These are phyloP conservation scores for Pseudogymnoascus sp. DNA, from an alignment of 2,329 filamentous ascomycete species.

Conservation along the genomic window DNA sequence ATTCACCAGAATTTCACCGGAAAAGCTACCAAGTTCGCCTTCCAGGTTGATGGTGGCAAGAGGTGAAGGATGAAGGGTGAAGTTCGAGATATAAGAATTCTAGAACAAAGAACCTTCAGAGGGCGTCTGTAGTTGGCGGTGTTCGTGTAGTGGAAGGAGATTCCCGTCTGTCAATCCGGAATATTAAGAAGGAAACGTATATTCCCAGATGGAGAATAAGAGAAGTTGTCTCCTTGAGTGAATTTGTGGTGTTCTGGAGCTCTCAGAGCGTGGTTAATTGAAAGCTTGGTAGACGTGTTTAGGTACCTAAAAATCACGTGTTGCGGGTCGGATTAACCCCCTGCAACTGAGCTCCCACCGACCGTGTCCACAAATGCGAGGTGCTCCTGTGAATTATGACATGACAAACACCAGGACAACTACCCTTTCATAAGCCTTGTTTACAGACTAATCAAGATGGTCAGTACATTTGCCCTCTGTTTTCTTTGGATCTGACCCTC, in stretches of 20 bases:
- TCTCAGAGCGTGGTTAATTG: background rate
- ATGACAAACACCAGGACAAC: conserved; percentile 1
- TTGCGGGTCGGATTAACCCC: conserved; percentile 8
- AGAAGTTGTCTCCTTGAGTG: background rate
- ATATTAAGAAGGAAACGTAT: background rate
- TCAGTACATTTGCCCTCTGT: background rate
- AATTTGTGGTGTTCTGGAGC: background rate
- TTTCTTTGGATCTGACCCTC: conserved; percentile 6
- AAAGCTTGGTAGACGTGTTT: background rate
- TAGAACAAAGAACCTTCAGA: background rate
- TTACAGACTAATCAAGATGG: conserved; percentile 9
- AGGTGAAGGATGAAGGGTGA: background rate
- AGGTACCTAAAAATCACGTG: background rate
- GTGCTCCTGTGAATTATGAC: background rate
- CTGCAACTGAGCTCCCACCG: conserved; percentile 7
- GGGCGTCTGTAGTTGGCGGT: background rate
- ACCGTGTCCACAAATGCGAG: conserved; percentile 8
- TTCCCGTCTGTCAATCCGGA: background rate
- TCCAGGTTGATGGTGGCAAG: background rate
- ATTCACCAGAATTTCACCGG: background rate
- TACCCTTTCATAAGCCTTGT: background rate
- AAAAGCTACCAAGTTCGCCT: background rate
- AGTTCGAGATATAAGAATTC: background rate
- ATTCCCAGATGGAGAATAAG: background rate
- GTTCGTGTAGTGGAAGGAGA: background rate